These are phyloP conservation scores for Pterocarpus macrocarpus DNA, from an alignment of 306 rosid species.

Conservation along the genomic window DNA sequence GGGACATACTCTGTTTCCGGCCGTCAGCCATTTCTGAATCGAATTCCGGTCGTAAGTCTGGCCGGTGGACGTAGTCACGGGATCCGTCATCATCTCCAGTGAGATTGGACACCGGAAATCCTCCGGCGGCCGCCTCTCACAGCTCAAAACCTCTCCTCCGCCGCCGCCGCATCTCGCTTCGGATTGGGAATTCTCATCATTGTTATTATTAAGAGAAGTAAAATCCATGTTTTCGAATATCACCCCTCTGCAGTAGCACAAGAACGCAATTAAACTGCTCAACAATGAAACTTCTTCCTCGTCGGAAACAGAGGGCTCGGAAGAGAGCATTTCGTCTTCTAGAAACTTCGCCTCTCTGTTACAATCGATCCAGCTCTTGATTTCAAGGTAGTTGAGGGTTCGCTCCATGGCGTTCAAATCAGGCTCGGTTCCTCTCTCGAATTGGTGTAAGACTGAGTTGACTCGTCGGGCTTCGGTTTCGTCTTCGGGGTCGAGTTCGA, in stretches of 20 bases:
- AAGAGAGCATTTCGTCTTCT: neutral
- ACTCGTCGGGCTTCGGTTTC: slow-evolving; percentile 39
- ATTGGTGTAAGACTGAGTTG: slow-evolving; percentile 43
- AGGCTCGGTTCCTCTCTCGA: slow-evolving; percentile 39
- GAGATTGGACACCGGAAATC: slow-evolving; percentile 87
- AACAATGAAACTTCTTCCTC: slow-evolving; percentile 53
- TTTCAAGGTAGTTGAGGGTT: neutral
- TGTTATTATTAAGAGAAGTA: slow-evolving; percentile 10
- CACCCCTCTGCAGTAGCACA: slow-evolving; percentile 67
- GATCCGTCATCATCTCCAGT: slow-evolving; percentile 76
- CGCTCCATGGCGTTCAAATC: neutral
- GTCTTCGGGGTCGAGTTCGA: slow-evolving; percentile 56
- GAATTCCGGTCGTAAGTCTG: slow-evolving; percentile 79
- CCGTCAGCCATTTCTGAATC: slow-evolving; percentile 72
- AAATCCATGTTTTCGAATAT: slow-evolving; percentile 64
- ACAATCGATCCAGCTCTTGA: slow-evolving; percentile 34
- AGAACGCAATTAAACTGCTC: slow-evolving; percentile 61
- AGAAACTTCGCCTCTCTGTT: slow-evolving; percentile 37
- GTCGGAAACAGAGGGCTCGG: neutral
- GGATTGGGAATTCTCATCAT: neutral
- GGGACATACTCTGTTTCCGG: slow-evolving; percentile 71
- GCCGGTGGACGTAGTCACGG: slow-evolving; percentile 84
- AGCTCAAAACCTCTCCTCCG: slow-evolving; percentile 29
- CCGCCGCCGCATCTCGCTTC: slow-evolving; percentile 33
- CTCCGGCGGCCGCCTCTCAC: slow-evolving; percentile 52